These are phyloP conservation scores for Moricandia moricandioides DNA, from an alignment of 345 rosid species.

Conservation along the genomic window DNA sequence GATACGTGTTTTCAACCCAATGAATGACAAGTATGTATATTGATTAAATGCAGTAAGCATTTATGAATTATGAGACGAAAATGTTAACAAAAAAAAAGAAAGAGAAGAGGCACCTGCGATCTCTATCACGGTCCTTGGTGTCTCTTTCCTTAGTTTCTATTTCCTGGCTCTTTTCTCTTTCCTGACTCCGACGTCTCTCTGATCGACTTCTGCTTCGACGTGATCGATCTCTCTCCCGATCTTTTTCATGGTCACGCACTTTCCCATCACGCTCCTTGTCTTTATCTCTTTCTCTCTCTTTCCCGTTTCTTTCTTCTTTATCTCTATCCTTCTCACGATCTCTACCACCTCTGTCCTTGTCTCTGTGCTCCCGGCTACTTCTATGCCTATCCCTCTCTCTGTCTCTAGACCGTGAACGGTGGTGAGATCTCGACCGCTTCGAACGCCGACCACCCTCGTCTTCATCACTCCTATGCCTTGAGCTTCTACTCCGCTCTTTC, in stretches of 20 bases:
- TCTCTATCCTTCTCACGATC: slow-evolving; percentile 38
- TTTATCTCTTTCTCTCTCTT: slow-evolving; percentile 47
- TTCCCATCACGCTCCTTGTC: slow-evolving; percentile 55
- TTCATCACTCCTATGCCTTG: slow-evolving; percentile 52
- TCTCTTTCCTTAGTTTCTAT: slow-evolving; percentile 54
- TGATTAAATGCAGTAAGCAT: neutral
- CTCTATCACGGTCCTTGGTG: slow-evolving; percentile 61
- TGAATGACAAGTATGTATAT: neutral
- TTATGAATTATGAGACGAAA: neutral
- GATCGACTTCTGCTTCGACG: slow-evolving; percentile 58
- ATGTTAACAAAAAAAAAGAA: neutral
- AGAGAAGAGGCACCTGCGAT: slow-evolving; percentile 58
- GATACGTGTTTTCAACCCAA: slow-evolving; percentile 11
- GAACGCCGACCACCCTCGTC: slow-evolving; percentile 47
- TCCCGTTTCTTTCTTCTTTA: slow-evolving; percentile 38
- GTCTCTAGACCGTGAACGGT: slow-evolving; percentile 71
- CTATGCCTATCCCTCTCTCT: slow-evolving; percentile 62
- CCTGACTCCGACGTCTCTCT: slow-evolving; percentile 59
- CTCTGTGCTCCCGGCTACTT: slow-evolving; percentile 58
- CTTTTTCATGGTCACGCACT: slow-evolving; percentile 45
- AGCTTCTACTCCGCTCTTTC: slow-evolving; percentile 53
- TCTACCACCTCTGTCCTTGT: slow-evolving; percentile 51
- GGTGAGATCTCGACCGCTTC: slow-evolving; percentile 54
- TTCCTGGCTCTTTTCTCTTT: slow-evolving; percentile 55
- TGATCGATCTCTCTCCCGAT: slow-evolving; percentile 47